A percentile compares a stretch with the other conserved stretches of the same genome.
Conservation (phyloP, 805 yeast species). For the Huiozyma sinensis region DNA sequence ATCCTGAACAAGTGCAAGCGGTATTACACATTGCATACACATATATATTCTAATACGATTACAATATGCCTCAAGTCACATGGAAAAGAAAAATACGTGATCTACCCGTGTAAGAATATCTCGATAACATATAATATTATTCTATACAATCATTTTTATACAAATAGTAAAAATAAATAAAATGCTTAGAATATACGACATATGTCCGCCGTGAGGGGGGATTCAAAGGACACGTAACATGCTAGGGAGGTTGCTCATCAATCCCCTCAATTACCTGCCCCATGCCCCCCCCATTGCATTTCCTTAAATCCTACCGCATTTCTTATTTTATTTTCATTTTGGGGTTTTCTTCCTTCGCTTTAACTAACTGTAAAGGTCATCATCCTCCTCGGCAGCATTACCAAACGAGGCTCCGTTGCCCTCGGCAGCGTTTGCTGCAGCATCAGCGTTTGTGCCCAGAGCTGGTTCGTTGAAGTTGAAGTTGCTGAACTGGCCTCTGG, state of each 20-base stretch:
- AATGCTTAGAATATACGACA: too few relatives aligned
- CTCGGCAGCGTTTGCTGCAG: slow-evolving; percentile 29
- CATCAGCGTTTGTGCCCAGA: slow-evolving; percentile 36
- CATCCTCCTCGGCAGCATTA: slow-evolving; percentile 43
- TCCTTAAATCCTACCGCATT: too few relatives aligned
- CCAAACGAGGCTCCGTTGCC: slow-evolving; percentile 37
- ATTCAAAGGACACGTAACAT: too few relatives aligned
- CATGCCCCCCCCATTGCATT: too few relatives aligned
- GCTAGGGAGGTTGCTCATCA: too few relatives aligned
- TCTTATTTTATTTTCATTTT: too few relatives aligned
- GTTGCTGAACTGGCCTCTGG: slow-evolving; percentile 89
- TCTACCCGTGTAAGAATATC: too few relatives aligned
- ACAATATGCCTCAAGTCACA: background rate
- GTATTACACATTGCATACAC: too few relatives aligned
- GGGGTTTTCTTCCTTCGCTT: background rate
- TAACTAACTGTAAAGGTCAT: slow-evolving; percentile 48
- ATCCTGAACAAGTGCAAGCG: too few relatives aligned
- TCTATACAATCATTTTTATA: background rate
- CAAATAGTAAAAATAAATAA: background rate
- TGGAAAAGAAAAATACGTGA: too few relatives aligned
- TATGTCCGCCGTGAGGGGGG: too few relatives aligned
- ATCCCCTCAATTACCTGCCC: too few relatives aligned
- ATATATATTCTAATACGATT: background rate
- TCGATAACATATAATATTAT: background rate
- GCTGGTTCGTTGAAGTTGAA: slow-evolving; percentile 68